Base-by-base conservation (phyloP, 176 grass and related monocot genomes). In the Cenchrus fungigraminus region DNA sequence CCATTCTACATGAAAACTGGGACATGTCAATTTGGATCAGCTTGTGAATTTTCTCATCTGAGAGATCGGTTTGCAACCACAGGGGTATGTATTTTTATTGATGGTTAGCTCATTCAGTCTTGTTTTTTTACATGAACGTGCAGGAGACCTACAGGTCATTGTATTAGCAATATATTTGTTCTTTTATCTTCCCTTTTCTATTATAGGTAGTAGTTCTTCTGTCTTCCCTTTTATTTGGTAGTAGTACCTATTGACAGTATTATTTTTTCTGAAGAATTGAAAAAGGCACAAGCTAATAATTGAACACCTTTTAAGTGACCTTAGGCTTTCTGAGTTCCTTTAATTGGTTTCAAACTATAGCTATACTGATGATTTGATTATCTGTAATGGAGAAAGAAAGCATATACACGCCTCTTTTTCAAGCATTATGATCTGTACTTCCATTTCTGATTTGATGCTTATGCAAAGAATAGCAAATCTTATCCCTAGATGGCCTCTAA, bases 11-110 rank as follows among this genome's bases (percentile, higher is more conserved):
- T 73, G 81, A 88, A 88, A 79, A 49, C 74, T 57, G 74, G 87
- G 67, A 66, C 76, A 56, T 88, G 87, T 42, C 87, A 88, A 57
- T 88, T 84, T 88, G 81, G 87, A 15, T 66, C 87, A 66, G 34
- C 57, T 65, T 88, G 87, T 73, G 74, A 88, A 56, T 88, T 88
- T 79, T 51, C 51, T 66, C 87, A 88, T 71, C 86, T 66, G 6
- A 73, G 72, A 46, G 63, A 72, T 70, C 28, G 37, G 19, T 22
- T 34, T 32, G 56, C 74, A 65, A 66, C 34, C 76, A 73, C 58
- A 83, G 47, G 20, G 87, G 87, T 88, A 88, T 79, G 75, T 62
- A n/a, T 71, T 65, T 49, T 40, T 83, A 20, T 60, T 47, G 4
- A 61, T 40, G 17, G 32, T 43, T 68, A 31, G 6, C 31, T 55